These are phyloP conservation scores for Leccinum pallidistipes DNA, from an alignment of 1,284 basidiomycete genomes.

Conservation along the genomic window DNA sequence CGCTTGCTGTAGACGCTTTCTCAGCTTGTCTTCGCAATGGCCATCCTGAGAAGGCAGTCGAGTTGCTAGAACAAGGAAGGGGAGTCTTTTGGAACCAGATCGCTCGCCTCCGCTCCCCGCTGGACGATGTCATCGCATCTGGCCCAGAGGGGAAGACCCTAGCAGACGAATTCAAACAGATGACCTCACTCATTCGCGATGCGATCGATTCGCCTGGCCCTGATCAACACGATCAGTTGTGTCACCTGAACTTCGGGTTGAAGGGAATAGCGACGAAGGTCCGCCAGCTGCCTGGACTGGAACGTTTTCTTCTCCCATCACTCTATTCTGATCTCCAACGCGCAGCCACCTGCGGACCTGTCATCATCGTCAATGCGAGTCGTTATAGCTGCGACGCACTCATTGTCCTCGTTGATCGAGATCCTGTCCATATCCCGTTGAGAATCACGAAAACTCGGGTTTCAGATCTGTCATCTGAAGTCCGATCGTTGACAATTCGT, in stretches of 20 bases:
- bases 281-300: neutral
- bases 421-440: neutral
- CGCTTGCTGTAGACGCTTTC: neutral
- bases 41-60: neutral
- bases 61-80: neutral
- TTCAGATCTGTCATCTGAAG: neutral
- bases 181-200: neutral
- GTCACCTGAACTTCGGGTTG: neutral
- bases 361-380: conserved; percentile 1
- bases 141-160: neutral
- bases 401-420: neutral
- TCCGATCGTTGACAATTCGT: neutral
- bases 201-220: neutral
- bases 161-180: neutral
- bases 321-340: neutral
- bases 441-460: neutral
- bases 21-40: neutral
- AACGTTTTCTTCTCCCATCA: conserved; percentile 5
- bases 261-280: neutral
- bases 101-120: neutral
- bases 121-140: neutral
- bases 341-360: neutral
- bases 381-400: neutral
- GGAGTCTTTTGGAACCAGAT: neutral
- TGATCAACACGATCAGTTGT: neutral